Base-by-base conservation (phyloP, 306 rosid species). In the Castanospermum australe region DNA sequence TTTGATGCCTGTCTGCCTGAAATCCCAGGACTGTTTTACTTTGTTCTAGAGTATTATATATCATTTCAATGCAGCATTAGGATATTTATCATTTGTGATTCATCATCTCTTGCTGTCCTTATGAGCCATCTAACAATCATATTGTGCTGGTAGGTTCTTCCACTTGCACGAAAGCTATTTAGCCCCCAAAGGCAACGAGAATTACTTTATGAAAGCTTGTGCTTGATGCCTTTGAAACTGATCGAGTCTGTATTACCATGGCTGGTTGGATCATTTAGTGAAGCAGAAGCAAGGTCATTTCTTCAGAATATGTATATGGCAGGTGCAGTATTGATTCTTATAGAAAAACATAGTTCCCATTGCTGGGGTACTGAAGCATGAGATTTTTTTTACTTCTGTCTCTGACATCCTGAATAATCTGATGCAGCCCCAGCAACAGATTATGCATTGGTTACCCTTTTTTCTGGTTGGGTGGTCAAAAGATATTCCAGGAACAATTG, bases 391-490 rank as follows among this genome's bases (percentile, higher is more conserved):
- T 8, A 45, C n/a, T 1, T 52, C 24, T 8, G 51, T 74, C 56
- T 61, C 52, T 81, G 55, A 59, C 72, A 81, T 45, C 13, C 10
- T 18, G 47, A 38, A 64, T 83, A 73, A 44, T 75, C 36, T 85
- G 48, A 64, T 82, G 79, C 92, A 90, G 95, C 95, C 77, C 95
- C 95, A 9, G 83, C 83, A 45, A 68, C 84, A 45, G 95, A 90
- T 88, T 79, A 79, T 30, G 95, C 95, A 73, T 62, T 90, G 75
- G 86, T 90, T 69, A 87, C 92, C 22, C 91, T 90, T 41, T 90
- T 90, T 57, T 87, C 88, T 77, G 95, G 95, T 36, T 90, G 95
- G 95, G 95, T 92, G 56, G 88, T 92, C 86, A 90, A 88, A 83
- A 87, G 86, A 42, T 88, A 90, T 73, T 85, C 76, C 35, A 81